Evolutionary conservation across 2,329 filamentous ascomycete genomes (phyloP).

Genomic region (Diplodia corticola): DNA sequence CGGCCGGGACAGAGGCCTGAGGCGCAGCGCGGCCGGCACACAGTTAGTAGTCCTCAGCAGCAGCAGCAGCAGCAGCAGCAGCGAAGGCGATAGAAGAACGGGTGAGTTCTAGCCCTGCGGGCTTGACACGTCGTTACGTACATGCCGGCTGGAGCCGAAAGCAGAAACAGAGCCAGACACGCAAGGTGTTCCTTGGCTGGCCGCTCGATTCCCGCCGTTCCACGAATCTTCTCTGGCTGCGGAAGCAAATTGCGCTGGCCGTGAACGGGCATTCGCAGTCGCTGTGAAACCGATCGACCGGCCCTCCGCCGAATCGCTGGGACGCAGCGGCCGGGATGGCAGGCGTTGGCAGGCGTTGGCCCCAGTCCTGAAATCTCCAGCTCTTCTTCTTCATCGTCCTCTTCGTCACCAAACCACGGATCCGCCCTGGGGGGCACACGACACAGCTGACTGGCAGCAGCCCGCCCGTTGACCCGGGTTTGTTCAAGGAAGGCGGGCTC

Average conservation of each 20-base stretch:
- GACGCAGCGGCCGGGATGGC: background rate
- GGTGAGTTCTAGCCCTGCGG: background rate
- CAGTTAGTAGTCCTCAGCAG: background rate
- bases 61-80: background rate
- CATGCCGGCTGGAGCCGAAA: conserved; percentile 18
- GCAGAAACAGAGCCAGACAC: conserved; percentile 19
- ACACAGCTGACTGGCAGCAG: conserved; percentile 7
- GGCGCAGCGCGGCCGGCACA: background rate
- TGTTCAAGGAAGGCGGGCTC: background rate
- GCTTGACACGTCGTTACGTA: conserved; percentile 18
- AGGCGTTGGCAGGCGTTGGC: background rate
- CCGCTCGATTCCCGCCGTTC: conserved; percentile 15
- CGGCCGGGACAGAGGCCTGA: background rate
- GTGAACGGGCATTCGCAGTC: conserved; percentile 2
- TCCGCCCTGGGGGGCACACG: conserved; percentile 1
- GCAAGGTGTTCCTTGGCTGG: conserved; percentile 17
- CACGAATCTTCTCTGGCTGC: conserved; percentile 14
- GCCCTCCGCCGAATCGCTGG: conserved; percentile 15
- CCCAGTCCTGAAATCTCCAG: conserved; percentile 15
- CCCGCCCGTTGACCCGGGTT: conserved; percentile 17
- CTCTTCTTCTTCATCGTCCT: background rate
- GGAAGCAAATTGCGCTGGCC: conserved; percentile 12
- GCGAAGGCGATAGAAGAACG: conserved; percentile 9
- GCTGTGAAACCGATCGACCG: conserved; percentile 22
- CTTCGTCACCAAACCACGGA: conserved; percentile 1